Evolutionary conservation across 441 rosid species (phyloP).

Genomic region (Jatropha multifida): DNA sequence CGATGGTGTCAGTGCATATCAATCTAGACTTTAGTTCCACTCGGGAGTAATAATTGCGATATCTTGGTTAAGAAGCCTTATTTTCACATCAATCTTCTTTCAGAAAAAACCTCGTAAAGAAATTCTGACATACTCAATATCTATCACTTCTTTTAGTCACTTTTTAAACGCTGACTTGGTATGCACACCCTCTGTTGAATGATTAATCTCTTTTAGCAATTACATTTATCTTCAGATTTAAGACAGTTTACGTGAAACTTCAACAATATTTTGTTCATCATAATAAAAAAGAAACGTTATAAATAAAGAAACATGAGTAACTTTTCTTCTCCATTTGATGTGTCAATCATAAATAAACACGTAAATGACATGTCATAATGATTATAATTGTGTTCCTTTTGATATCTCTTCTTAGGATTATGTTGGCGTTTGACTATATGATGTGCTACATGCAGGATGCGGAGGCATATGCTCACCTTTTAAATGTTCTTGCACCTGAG

Average conservation of each 20-base stretch:
- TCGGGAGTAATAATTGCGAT: too few species aligned
- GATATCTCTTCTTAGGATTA: background rate
- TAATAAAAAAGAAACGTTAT: too few species aligned
- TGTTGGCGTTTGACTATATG: constrained; percentile 16
- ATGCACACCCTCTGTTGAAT: too few species aligned
- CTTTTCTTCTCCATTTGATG: background rate
- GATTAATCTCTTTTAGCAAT: too few species aligned
- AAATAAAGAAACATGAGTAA: too few species aligned
- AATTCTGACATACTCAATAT: too few species aligned
- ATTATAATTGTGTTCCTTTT: background rate
- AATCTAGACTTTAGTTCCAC: too few species aligned
- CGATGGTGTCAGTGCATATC: too few species aligned
- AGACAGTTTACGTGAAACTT: background rate
- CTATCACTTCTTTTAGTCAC: background rate
- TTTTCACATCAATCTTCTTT: too few species aligned
- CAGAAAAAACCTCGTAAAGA: too few species aligned
- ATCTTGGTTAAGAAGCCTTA: too few species aligned
- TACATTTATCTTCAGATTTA: background rate
- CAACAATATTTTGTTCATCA: too few species aligned
- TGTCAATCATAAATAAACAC: background rate
- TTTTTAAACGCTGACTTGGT: background rate
- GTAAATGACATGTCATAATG: constrained; percentile 4
- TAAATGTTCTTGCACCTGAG: constrained; percentile 93
- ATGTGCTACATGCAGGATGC: constrained; percentile 67
- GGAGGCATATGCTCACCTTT: constrained; percentile 90